Evolutionary conservation across 345 rosid species (phyloP).

Genomic region (Eucalyptus melliodora): DNA sequence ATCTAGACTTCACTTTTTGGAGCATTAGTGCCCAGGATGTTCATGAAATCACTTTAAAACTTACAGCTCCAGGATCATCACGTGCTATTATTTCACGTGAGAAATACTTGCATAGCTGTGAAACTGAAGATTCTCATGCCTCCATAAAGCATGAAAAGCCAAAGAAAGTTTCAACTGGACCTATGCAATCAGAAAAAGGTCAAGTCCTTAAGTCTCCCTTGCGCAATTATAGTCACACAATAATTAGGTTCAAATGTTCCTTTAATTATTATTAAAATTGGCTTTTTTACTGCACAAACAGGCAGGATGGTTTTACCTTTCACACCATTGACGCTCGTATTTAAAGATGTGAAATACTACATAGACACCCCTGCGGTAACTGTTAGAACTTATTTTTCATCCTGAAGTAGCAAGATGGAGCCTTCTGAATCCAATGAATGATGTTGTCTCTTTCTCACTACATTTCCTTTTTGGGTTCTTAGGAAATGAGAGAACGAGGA

Average conservation of each 20-base stretch:
- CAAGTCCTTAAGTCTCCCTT: not conserved
- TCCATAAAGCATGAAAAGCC: not conserved
- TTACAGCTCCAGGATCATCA: constrained; percentile 62
- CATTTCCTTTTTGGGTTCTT: not conserved
- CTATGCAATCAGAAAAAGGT: constrained; percentile 11
- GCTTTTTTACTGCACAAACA: constrained; percentile 2
- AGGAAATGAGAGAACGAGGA: constrained; percentile 56
- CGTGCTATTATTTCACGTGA: constrained; percentile 58
- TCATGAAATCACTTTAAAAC: not conserved
- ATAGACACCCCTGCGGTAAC: constrained; percentile 64
- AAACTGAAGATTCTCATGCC: constrained; percentile 12
- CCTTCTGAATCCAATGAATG: not conserved
- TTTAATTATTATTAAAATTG: not conserved
- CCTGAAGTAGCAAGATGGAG: not conserved
- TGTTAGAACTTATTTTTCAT: not conserved
- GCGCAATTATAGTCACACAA: not conserved
- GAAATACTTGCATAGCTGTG: constrained; percentile 32
- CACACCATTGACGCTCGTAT: constrained; percentile 37
- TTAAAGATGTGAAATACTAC: constrained; percentile 48
- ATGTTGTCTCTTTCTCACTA: not conserved
- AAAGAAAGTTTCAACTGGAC: not conserved
- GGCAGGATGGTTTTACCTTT: constrained; percentile 66
- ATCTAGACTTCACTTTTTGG: not conserved
- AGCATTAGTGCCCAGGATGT: not conserved
- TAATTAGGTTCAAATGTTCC: not conserved